Evolutionary conservation across 768 basidiomycete species (phyloP).

Genomic region (Hericium coralloides): DNA sequence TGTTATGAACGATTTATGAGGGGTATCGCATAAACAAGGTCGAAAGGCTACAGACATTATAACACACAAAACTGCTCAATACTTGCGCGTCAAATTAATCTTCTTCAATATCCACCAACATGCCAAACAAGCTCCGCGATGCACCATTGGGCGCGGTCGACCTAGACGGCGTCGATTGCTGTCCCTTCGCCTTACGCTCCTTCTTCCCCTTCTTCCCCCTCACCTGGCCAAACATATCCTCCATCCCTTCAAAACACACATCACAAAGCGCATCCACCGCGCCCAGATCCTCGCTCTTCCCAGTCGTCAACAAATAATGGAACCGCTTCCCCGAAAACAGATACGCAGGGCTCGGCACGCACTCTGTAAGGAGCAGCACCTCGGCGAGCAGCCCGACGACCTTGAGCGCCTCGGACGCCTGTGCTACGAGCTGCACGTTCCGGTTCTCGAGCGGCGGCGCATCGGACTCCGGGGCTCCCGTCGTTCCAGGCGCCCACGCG

Average conservation of each 20-base stretch:
- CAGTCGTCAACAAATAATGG: constrained; percentile 41
- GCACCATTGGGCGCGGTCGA: neutral
- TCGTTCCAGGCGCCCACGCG: constrained; percentile 7
- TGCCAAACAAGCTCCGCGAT: neutral
- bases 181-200: constrained; percentile 28
- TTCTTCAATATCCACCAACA: neutral
- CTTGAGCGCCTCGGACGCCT: constrained; percentile 50
- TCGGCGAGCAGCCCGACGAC: constrained; percentile 53
- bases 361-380: constrained; percentile 45
- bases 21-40: too few relatives aligned
- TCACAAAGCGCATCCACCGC: constrained; percentile 12
- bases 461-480: constrained; percentile 3
- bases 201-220: constrained; percentile 4
- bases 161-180: neutral
- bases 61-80: too few relatives aligned
- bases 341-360: constrained; percentile 36
- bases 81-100: neutral
- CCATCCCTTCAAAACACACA: constrained; percentile 6
- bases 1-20: too few relatives aligned
- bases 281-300: constrained; percentile 10
- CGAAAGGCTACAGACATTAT: too few relatives aligned
- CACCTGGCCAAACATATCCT: constrained; percentile 3
- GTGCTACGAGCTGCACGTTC: constrained; percentile 60
- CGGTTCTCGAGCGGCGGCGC: constrained; percentile 41
- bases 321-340: constrained; percentile 52